Evolutionary conservation across 768 basidiomycete genomes (phyloP), one percentile per base, ranked within the genome.

Genomic region (Lentinula sp.): DNA sequence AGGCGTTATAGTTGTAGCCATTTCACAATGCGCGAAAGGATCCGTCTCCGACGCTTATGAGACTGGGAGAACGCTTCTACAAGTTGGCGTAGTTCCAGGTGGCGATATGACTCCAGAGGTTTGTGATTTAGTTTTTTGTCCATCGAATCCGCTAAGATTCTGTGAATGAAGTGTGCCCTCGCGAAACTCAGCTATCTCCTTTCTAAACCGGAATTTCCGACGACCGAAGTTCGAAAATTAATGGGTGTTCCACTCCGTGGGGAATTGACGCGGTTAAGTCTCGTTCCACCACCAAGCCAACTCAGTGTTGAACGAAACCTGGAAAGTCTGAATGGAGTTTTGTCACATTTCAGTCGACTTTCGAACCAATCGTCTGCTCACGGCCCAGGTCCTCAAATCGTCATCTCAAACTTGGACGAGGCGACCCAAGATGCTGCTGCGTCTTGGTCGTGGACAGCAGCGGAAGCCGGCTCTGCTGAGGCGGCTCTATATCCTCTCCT

Each of bases 51-150:
- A 89, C 66, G 85, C 87, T 15, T 95, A 95, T 66, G 86, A 90
- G 73, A 88, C 90, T 12, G 92, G 90, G 4, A 77, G 87, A 65
- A 81, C 82, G 2, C 76, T 95, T 20, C 75, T 85, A 37, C 79
- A 84, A 51, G 81, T 77, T n/a, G 93, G 94, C 0, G 87, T 95
- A 18, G 82, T 95, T 12, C 81, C 91, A 0, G 94, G 94, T 6
- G 85, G 84, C 32, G 95, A 97, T 71, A 95, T 96, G 94, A 97
- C 95, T 1, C 91, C 93, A n/a, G 93, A 96, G 83, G 92, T 91
- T 68, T 62, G 18, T 60, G 9, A 53, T 43, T 57, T 8, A 23
- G 12, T 35, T 23, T 42, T 36, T 60, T 43, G 18, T 48, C 18
- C 20, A 48, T 20, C 18, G 23, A 15, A 18, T 46, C 43, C 48